These are phyloP conservation scores for Xanthoconium separans DNA, from an alignment of 1,284 basidiomycete species.

Conservation along the genomic window DNA sequence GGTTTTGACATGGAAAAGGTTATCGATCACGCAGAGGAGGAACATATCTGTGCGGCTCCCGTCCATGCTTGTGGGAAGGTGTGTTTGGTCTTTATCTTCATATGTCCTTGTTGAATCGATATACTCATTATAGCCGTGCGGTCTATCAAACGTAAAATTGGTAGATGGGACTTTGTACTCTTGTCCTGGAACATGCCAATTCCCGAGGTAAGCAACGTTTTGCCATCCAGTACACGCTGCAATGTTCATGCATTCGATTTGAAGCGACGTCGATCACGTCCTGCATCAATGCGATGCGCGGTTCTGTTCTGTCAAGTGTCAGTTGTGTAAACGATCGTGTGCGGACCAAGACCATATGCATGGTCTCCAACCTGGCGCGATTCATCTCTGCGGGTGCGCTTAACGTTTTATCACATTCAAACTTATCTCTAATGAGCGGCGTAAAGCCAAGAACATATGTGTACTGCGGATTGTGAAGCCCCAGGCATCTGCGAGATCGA, in stretches of 20 bases:
- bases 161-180: constrained; percentile 35
- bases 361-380: constrained; percentile 37
- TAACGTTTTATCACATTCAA: background rate
- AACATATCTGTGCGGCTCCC: constrained; percentile 52
- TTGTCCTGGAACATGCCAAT: constrained; percentile 45
- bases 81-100: background rate
- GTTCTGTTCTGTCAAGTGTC: constrained; percentile 53
- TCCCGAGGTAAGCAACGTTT: constrained; percentile 38
- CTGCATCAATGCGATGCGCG: constrained; percentile 52
- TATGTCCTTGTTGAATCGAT: background rate
- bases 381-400: constrained; percentile 61
- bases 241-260: background rate
- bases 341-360: constrained; percentile 51
- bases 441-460: constrained; percentile 49
- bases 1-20: constrained; percentile 30
- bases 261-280: constrained; percentile 42
- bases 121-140: constrained; percentile 42
- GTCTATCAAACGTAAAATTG: constrained; percentile 34
- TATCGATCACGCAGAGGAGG: constrained; percentile 42
- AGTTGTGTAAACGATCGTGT: constrained; percentile 55
- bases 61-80: constrained; percentile 57
- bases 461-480: constrained; percentile 41
- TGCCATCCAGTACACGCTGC: no score
- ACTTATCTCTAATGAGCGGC: background rate
- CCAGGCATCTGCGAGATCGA: constrained; percentile 57